Base-by-base conservation (phyloP, 2,329 filamentous ascomycete genomes). In the Epichloe bromicola region DNA sequence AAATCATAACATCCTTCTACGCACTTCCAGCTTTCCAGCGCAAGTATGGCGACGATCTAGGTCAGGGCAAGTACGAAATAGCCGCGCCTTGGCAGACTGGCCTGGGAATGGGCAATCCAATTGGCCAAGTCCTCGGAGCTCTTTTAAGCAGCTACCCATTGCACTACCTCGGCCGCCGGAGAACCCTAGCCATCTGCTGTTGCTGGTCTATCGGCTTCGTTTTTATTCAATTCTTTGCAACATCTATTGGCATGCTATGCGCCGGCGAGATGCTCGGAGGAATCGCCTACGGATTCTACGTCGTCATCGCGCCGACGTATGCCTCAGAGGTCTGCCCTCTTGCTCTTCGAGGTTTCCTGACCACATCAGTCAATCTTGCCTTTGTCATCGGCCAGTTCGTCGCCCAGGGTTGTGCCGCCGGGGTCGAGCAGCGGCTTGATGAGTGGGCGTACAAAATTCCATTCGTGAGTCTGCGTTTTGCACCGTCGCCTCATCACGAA, bases 151-250 rank as follows among this genome's bases (percentile, higher is more conserved):
- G 64, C 10, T 60, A 58, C 42, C 60, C 60, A 4, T 51, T 61
- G 37, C 70, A 75, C 50, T 48, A 59, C 37, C 72, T 68, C 46
- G 73, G 73, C 12, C 67, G 72, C 33, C 72, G 69, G 53, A 60
- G 60, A 58, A 74, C 73, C 0, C 71, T 74, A 40, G 70, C 66
- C 51, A 59, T 60, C 4, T 75, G 72, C 54, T 67, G 74, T 23
- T 51, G 63, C 10, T 59, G 74, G 53, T 76, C 74, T 2, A 70
- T 71, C 12, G 70, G 65, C 1, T 73, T 81, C 40, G 73, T 83
- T 52, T 82, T 82, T 60, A 74, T 82, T 51, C 78, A 82, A 55
- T 82, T 82, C 67, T 83, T 82, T 57, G 77, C 78, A 12, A 71
- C 73, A 2, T 75, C 73, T 1, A 68, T 81, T 12, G 59, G 70